These are phyloP conservation scores for Myrmaecium sp. DNA, from an alignment of 2,329 filamentous ascomycete genomes.

Conservation along the genomic window DNA sequence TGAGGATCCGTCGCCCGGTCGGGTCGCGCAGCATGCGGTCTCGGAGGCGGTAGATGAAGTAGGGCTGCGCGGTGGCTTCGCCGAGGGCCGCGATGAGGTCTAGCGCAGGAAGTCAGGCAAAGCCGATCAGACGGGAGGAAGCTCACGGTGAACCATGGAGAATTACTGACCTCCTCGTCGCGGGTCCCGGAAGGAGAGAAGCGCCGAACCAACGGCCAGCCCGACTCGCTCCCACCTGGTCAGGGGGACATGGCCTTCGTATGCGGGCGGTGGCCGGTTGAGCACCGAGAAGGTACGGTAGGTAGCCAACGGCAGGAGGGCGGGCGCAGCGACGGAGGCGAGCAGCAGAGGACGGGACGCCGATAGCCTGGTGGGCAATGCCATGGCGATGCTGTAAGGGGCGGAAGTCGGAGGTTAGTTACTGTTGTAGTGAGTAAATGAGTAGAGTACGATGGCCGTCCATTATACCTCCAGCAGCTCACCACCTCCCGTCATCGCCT, in stretches of 20 bases:
- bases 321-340: no score
- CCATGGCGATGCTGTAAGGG: no score
- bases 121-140: not conserved
- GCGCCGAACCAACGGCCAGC: constrained; percentile 45
- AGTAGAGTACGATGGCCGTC: no score
- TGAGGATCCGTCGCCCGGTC: constrained; percentile 80
- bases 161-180: constrained; percentile 49
- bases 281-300: constrained; percentile 57
- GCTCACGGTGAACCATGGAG: no score
- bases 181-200: constrained; percentile 52
- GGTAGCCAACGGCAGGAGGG: constrained; percentile 9
- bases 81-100: constrained; percentile 91
- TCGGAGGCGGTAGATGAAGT: constrained; percentile 84
- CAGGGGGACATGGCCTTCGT: constrained; percentile 82
- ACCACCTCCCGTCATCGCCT: no score
- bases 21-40: constrained; percentile 74
- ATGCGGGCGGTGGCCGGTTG: constrained; percentile 70
- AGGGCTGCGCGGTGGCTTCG: constrained; percentile 85
- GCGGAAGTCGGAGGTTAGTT: no score
- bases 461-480: no score
- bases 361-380: no score
- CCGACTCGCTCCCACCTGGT: constrained; percentile 59
- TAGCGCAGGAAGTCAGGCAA: constrained; percentile 22
- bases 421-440: no score
- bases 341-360: no score